A percentile compares a stretch with the other conserved stretches of the same genome.
phyloP scores from a whole-genome alignment of 768 basidiomycete species.

The Hypholoma fasciculare region DNA sequence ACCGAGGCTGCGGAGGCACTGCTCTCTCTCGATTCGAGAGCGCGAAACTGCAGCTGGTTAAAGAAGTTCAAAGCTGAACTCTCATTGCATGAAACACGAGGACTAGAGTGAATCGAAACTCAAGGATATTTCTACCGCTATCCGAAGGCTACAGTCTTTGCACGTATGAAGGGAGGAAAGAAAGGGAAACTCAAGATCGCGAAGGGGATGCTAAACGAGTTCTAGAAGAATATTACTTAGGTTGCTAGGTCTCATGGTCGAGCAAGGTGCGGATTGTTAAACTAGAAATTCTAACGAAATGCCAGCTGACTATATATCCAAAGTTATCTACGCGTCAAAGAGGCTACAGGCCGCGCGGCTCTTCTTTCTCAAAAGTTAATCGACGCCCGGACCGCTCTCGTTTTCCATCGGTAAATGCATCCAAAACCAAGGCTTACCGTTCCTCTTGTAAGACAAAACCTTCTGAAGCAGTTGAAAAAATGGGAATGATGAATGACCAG shows the following conservation, averaged over 20 bases:
- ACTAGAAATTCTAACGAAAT: too few relatives aligned
- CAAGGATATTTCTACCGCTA: slow-evolving; percentile 38
- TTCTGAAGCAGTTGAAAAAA: slow-evolving; percentile 77
- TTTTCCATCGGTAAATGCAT: slow-evolving; percentile 78
- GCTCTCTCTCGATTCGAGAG: slow-evolving; percentile 30
- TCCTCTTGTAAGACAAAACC: slow-evolving; percentile 66
- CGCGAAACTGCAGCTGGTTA: slow-evolving; percentile 36
- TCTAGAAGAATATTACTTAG: slow-evolving; percentile 55
- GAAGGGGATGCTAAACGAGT: slow-evolving; percentile 63
- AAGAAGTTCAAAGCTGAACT: slow-evolving; percentile 36
- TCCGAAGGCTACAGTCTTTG: slow-evolving; percentile 53
- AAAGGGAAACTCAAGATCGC: slow-evolving; percentile 66
- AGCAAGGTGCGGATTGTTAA: slow-evolving; percentile 47
- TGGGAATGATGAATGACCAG: slow-evolving; percentile 74
- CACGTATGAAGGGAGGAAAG: slow-evolving; percentile 62
- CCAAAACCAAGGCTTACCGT: slow-evolving; percentile 60
- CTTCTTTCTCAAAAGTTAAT: slow-evolving; percentile 74
- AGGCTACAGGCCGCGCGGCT: slow-evolving; percentile 52
- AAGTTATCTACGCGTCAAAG: slow-evolving; percentile 60
- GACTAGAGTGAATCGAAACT: slow-evolving; percentile 34
- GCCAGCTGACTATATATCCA: neutral
- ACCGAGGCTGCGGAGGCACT: slow-evolving; percentile 34
- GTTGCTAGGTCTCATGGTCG: slow-evolving; percentile 42
- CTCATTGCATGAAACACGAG: slow-evolving; percentile 34
- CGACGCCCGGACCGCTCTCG: slow-evolving; percentile 71